Base-by-base conservation (phyloP, 768 basidiomycete genomes). In the Dacryopinax primogenitus region DNA sequence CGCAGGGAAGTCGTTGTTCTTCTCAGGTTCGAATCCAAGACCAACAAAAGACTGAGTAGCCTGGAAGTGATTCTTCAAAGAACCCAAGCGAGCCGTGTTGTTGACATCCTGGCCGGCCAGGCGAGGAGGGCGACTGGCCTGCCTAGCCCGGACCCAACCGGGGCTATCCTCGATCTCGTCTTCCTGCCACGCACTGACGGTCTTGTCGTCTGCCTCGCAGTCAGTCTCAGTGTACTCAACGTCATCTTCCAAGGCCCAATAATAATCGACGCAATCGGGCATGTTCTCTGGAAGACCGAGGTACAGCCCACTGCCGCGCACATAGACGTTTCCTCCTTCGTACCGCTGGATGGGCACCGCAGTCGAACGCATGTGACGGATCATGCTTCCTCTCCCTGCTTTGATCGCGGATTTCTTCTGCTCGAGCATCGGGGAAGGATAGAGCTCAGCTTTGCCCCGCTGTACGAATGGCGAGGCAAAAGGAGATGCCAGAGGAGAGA, bases 241-340 rank as follows among this genome's bases (percentile, higher is more conserved):
- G 51, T 58, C 51, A 23, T 58, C 51, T 3, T 58, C 51, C 26
- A 58, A 30, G 11, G 51, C 18, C 51, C 51, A 58, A 30, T 15
- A 58, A 30, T 58, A 58, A 30, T 58, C 51, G 51, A 58, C 51
- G 51, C 51, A 32, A 3, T 58, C 51, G 9, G 26, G 26, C 11
- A 30, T 15, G 9, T 58, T 58, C 51, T 58, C 51, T 30, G 51
- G 51, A 9, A 58, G 51, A 3, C 51, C 51, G 30, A 58, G 51
- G 51, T 58, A 58, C 51, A 58, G 18, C 26, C 51, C 51, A 30
- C 51, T 58, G 30, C 51, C 51, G 51, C 51, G 51, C 26, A 58
- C 51, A 30, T 28, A 58, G 51, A 58, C 51, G 51, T 58, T 58
- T 23, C 51, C 51, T 13, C 51, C 51, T 30, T 58, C 51, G 51